phyloP scores from a whole-genome alignment of 495 filamentous ascomycete species.

The Daldinia vernicosa region DNA sequence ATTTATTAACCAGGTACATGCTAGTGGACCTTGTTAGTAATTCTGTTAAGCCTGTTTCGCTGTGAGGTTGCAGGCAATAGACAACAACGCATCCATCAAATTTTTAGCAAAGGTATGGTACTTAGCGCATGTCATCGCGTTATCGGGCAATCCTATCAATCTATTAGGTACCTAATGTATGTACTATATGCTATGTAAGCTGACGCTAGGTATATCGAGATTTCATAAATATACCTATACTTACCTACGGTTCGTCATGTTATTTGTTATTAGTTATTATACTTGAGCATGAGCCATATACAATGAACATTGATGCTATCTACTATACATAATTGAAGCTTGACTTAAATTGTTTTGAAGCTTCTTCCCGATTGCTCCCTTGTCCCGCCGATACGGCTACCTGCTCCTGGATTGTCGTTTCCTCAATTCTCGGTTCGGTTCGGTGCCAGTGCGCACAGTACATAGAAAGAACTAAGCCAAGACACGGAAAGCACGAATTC shows the following conservation, averaged over 20 bases:
- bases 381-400: slow-evolving; percentile 28
- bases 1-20: background rate
- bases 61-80: background rate
- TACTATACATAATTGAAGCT: background rate
- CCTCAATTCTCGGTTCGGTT: slow-evolving; percentile 35
- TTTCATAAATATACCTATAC: background rate
- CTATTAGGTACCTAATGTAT: background rate
- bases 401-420: background rate
- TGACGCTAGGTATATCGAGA: background rate
- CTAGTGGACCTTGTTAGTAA: background rate
- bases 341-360: slow-evolving; percentile 2
- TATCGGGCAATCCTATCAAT: background rate
- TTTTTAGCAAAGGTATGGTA: slow-evolving; percentile 1
- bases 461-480: slow-evolving; percentile 31
- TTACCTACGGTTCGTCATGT: background rate
- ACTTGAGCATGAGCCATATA: background rate
- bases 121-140: background rate
- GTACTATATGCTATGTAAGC: background rate
- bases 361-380: slow-evolving; percentile 21
- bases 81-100: slow-evolving; percentile 9
- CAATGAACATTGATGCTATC: slow-evolving; percentile 22
- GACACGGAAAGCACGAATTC: slow-evolving; percentile 34
- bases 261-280: background rate
- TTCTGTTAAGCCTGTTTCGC: background rate
- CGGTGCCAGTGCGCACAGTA: slow-evolving; percentile 32